Conservation (phyloP, 2,329 filamentous ascomycete genomes). For the Beauveria asiatica region DNA sequence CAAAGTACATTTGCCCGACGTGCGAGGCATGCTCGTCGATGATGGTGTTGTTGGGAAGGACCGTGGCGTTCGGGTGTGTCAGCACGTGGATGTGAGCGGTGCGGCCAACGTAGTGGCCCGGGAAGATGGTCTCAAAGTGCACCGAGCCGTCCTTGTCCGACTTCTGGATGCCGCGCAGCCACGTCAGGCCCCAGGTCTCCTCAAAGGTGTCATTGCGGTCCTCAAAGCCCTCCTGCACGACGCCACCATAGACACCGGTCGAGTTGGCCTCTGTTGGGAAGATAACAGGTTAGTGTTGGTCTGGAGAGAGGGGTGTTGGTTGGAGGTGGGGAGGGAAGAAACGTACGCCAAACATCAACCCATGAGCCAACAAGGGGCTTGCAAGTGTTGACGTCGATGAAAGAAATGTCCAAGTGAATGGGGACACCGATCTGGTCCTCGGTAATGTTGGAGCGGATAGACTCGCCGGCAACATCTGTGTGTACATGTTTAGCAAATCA, state of each 20-base stretch:
- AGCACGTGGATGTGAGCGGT: slow-evolving; percentile 34
- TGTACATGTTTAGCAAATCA: background rate
- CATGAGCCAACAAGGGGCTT: slow-evolving; percentile 30
- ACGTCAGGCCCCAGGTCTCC: slow-evolving; percentile 22
- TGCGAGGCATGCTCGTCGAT: slow-evolving; percentile 42
- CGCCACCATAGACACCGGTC: slow-evolving; percentile 12
- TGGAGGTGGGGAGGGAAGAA: background rate
- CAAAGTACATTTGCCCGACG: slow-evolving; percentile 56
- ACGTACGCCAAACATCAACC: slow-evolving; percentile 33
- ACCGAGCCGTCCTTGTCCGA: slow-evolving; percentile 32
- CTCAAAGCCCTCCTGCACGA: slow-evolving; percentile 9
- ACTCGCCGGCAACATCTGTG: slow-evolving; percentile 30
- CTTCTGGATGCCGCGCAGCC: slow-evolving; percentile 31
- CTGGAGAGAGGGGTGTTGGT: background rate
- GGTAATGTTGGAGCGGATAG: slow-evolving; percentile 32
- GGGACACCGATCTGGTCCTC: slow-evolving; percentile 33
- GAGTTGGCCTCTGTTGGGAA: slow-evolving; percentile 7
- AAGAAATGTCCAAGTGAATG: slow-evolving; percentile 34
- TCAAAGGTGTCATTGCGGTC: slow-evolving; percentile 2
- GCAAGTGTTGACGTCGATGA: slow-evolving; percentile 37
- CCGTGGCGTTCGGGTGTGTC: slow-evolving; percentile 23
- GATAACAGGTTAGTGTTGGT: background rate
- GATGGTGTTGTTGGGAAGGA: slow-evolving; percentile 42
- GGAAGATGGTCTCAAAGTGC: slow-evolving; percentile 34
- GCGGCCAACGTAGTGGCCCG: slow-evolving; percentile 34